Evolutionary conservation across 1,139 yeast species (phyloP).

Genomic region (Sugiyamaella neomexicana): DNA sequence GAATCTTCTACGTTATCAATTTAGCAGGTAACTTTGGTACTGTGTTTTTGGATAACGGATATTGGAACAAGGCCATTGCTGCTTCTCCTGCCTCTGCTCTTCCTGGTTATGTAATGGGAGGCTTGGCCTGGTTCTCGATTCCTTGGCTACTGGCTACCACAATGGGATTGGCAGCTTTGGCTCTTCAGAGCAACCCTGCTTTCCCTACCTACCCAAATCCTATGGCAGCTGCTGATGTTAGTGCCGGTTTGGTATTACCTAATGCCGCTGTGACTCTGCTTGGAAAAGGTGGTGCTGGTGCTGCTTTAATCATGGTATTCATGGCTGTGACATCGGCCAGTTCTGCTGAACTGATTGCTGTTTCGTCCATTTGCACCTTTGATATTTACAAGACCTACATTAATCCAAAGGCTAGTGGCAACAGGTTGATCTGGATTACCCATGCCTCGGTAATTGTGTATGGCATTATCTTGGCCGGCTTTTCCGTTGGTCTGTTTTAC

Average conservation of each 20-base stretch:
- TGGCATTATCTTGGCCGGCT: constrained; percentile 74
- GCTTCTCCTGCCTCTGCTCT: constrained; percentile 80
- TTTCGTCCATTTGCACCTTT: constrained; percentile 78
- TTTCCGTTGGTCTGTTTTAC: constrained; percentile 76
- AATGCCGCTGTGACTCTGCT: constrained; percentile 81
- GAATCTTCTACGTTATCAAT: constrained; percentile 81
- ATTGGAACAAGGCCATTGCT: constrained; percentile 83
- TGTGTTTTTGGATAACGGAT: constrained; percentile 84
- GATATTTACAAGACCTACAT: constrained; percentile 80
- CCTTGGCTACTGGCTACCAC: constrained; percentile 82
- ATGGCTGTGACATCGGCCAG: constrained; percentile 69
- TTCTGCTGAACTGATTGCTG: constrained; percentile 80
- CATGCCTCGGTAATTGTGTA: constrained; percentile 65
- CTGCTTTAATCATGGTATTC: constrained; percentile 71
- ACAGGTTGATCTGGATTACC: constrained; percentile 63
- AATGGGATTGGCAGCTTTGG: constrained; percentile 77
- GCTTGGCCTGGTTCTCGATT: constrained; percentile 89
- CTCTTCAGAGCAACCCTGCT: constrained; percentile 61
- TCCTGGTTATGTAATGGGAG: constrained; percentile 89
- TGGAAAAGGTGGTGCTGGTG: constrained; percentile 86
- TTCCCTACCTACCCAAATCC: constrained; percentile 77
- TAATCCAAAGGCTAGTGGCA: constrained; percentile 75
- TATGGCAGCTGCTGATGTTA: constrained; percentile 65
- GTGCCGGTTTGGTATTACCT: constrained; percentile 81
- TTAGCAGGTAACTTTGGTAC: constrained; percentile 87